Percentiles rank a stretch among this genome's conserved stretches.
phyloP scores from a whole-genome alignment of 192 early-diverging fungal genomes.

The Coemansia sp. region DNA sequence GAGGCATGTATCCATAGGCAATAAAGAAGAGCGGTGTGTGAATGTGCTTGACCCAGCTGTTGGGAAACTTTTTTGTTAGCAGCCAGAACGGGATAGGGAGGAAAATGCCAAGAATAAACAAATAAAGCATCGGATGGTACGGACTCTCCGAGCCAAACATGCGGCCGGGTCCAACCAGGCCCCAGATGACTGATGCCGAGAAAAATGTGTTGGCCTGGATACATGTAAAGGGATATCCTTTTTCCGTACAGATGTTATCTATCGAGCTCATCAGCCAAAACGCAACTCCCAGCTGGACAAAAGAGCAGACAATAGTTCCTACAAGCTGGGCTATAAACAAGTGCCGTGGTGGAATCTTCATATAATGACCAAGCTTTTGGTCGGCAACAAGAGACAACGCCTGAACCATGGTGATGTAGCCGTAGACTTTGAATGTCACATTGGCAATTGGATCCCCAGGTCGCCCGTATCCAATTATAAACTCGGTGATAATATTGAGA shows the following conservation, averaged over 20 bases:
- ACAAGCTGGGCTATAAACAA: slow-evolving; percentile 79
- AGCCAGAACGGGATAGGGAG: slow-evolving; percentile 74
- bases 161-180: slow-evolving; percentile 69
- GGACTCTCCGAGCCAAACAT: slow-evolving; percentile 65
- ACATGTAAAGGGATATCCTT: slow-evolving; percentile 67
- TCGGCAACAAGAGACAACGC: slow-evolving; percentile 66
- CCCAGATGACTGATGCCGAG: slow-evolving; percentile 78
- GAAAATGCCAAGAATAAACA: slow-evolving; percentile 64
- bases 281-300: slow-evolving; percentile 69
- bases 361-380: slow-evolving; percentile 77
- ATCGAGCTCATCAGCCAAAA: slow-evolving; percentile 66
- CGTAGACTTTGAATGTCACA: slow-evolving; percentile 84
- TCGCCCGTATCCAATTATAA: slow-evolving; percentile 73
- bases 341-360: slow-evolving; percentile 78
- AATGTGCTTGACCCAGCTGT: slow-evolving; percentile 62
- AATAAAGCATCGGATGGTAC: slow-evolving; percentile 55
- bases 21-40: slow-evolving; percentile 71
- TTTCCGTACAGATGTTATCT: slow-evolving; percentile 57
- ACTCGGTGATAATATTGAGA: slow-evolving; percentile 83
- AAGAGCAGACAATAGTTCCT: slow-evolving; percentile 69
- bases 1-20: slow-evolving; percentile 62
- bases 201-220: slow-evolving; percentile 63
- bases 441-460: slow-evolving; percentile 81
- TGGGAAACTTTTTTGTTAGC: slow-evolving; percentile 61
- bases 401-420: slow-evolving; percentile 75